Evolutionary conservation across 768 basidiomycete species (phyloP).

Genomic region (Pisolithus orientalis): DNA sequence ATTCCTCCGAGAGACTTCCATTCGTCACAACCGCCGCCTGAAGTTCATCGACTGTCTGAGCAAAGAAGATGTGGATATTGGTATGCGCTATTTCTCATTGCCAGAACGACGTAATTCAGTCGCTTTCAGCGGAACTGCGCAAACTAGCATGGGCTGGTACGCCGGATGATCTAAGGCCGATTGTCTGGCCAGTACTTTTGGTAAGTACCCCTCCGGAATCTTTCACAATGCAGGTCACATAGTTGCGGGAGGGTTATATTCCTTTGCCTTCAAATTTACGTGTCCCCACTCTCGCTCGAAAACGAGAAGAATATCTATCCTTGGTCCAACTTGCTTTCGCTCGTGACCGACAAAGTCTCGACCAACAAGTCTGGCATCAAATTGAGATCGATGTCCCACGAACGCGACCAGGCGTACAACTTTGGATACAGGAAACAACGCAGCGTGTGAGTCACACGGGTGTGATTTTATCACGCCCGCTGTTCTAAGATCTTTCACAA

Average conservation of each 20-base stretch:
- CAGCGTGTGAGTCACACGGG: slow-evolving; percentile 60
- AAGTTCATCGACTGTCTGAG: slow-evolving; percentile 80
- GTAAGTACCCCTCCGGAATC: slow-evolving; percentile 39
- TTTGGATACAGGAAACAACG: slow-evolving; percentile 89
- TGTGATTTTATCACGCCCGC: background rate
- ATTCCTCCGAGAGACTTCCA: slow-evolving; percentile 66
- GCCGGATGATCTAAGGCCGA: slow-evolving; percentile 77
- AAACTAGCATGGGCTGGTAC: slow-evolving; percentile 96
- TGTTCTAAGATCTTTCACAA: slow-evolving; percentile 15
- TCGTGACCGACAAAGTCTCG: slow-evolving; percentile 76
- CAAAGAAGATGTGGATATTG: slow-evolving; percentile 75
- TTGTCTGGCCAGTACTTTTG: slow-evolving; percentile 91
- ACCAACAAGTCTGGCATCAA: slow-evolving; percentile 99
- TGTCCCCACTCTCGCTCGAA: slow-evolving; percentile 70
- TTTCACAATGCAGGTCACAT: background rate
- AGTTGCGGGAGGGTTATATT: slow-evolving; percentile 72
- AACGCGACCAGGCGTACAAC: slow-evolving; percentile 81
- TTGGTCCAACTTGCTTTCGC: slow-evolving; percentile 88
- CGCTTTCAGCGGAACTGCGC: slow-evolving; percentile 62
- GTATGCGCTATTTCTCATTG: slow-evolving; percentile 34
- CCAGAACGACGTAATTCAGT: background rate
- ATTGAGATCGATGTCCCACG: slow-evolving; percentile 98
- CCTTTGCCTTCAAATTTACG: slow-evolving; percentile 79
- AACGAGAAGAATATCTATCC: slow-evolving; percentile 87
- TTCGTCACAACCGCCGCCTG: slow-evolving; percentile 67